A percentile compares a stretch with the other conserved stretches of the same genome.
phyloP scores from a whole-genome alignment of 2,329 filamentous ascomycete genomes.

The Fusarium veterinarium region DNA sequence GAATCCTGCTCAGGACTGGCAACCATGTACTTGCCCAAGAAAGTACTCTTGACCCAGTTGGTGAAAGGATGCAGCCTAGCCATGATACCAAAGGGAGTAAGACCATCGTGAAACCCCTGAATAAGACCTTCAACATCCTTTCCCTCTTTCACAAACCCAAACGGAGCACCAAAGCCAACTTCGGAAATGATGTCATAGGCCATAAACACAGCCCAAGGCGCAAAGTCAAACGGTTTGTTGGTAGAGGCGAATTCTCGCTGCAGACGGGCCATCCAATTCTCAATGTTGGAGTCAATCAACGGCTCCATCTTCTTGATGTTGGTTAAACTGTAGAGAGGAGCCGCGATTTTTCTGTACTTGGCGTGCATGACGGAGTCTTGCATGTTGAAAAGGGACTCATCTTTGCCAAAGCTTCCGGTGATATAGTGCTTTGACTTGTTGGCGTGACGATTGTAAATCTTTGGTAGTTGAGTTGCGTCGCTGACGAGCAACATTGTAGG shows the following conservation, averaged over 20 bases:
- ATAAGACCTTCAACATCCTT: constrained; percentile 59
- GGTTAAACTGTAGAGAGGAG: constrained; percentile 64
- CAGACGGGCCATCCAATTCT: constrained; percentile 62
- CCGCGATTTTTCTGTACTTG: constrained; percentile 64
- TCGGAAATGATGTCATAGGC: constrained; percentile 63
- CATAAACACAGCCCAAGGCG: constrained; percentile 47
- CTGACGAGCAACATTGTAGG: constrained; percentile 44
- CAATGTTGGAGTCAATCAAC: constrained; percentile 62
- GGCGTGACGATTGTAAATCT: constrained; percentile 65
- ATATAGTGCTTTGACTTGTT: constrained; percentile 70
- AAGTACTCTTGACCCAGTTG: constrained; percentile 32
- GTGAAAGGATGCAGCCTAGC: constrained; percentile 50
- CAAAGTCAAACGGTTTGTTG: constrained; percentile 63
- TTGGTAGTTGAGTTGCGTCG: constrained; percentile 63
- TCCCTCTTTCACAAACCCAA: constrained; percentile 60
- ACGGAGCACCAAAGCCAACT: constrained; percentile 54
- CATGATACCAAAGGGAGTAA: constrained; percentile 52
- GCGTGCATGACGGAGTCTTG: constrained; percentile 63
- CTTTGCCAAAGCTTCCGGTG: constrained; percentile 66
- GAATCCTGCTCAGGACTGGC: constrained; percentile 60
- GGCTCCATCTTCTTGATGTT: constrained; percentile 71
- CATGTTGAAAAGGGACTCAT: constrained; percentile 68
- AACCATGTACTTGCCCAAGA: constrained; percentile 37
- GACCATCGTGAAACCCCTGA: constrained; percentile 31
- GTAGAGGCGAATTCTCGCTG: constrained; percentile 57